Conservation (phyloP, 2,329 filamentous ascomycete genomes). For the Clonostachys rhizophaga region DNA sequence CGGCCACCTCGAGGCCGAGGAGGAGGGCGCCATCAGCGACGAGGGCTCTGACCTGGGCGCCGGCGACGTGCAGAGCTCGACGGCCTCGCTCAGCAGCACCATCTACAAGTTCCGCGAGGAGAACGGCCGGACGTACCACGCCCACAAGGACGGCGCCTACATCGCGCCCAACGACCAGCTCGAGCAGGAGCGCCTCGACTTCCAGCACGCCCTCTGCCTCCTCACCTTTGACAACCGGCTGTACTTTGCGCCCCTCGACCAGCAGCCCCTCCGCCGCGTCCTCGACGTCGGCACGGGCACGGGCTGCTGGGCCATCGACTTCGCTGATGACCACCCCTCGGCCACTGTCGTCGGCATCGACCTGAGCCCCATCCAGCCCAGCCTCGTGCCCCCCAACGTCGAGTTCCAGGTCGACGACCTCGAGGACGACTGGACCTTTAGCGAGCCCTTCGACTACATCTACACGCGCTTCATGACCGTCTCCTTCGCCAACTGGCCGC, state of each 20-base stretch:
- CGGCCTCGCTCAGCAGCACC: slow-evolving; percentile 24
- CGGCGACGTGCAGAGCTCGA: slow-evolving; percentile 17
- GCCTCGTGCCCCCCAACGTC: slow-evolving; percentile 35
- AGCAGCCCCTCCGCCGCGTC: slow-evolving; percentile 11
- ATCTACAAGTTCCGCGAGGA: slow-evolving; percentile 27
- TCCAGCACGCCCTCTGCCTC: slow-evolving; percentile 27
- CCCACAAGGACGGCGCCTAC: slow-evolving; percentile 20
- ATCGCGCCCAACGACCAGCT: background rate
- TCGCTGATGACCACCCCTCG: slow-evolving; percentile 9
- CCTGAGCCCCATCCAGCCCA: slow-evolving; percentile 25
- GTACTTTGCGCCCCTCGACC: slow-evolving; percentile 14
- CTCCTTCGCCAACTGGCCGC: slow-evolving; percentile 15
- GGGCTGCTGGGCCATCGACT: slow-evolving; percentile 17
- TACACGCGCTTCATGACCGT: slow-evolving; percentile 22
- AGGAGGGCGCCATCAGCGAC: too few species aligned
- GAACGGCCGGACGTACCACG: slow-evolving; percentile 30
- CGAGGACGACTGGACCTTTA: slow-evolving; percentile 24
- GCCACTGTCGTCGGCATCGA: slow-evolving; percentile 20
- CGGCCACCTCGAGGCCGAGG: too few species aligned
- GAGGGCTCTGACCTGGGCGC: slow-evolving; percentile 1
- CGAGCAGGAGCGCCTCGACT: slow-evolving; percentile 7
- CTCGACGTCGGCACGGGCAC: slow-evolving; percentile 23
- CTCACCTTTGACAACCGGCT: slow-evolving; percentile 23
- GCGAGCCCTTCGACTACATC: slow-evolving; percentile 25
- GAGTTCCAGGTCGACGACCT: slow-evolving; percentile 35